These are phyloP conservation scores for Colletotrichum ledebouriae DNA, from an alignment of 2,329 filamentous ascomycete genomes.

Conservation along the genomic window DNA sequence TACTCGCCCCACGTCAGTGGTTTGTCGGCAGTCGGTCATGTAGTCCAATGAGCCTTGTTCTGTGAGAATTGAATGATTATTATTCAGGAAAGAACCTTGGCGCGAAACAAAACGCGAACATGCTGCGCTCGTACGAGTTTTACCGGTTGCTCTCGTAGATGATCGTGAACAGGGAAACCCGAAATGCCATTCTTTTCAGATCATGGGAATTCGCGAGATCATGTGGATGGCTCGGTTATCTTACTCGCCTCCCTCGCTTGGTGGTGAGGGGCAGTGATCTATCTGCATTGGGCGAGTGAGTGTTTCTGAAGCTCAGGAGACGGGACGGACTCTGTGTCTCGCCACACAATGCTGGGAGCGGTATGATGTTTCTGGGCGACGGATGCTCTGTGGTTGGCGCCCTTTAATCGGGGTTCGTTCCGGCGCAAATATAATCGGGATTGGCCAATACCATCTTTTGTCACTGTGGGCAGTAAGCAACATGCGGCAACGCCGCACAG, in stretches of 20 bases:
- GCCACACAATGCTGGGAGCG: slow-evolving; percentile 23
- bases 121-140: no score
- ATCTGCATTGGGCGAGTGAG: slow-evolving; percentile 14
- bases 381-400: neutral
- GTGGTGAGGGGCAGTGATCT: slow-evolving; percentile 9
- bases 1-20: no score
- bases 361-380: neutral
- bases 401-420: neutral
- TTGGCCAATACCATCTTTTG: neutral
- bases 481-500: neutral
- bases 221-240: slow-evolving; percentile 26
- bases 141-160: no score
- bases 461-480: neutral
- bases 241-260: slow-evolving; percentile 7
- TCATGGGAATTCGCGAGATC: slow-evolving; percentile 34
- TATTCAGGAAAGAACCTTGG: no score
- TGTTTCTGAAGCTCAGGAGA: slow-evolving; percentile 24
- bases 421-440: neutral
- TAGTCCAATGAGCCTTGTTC: no score
- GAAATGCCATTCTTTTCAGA: slow-evolving; percentile 29
- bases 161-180: neutral
- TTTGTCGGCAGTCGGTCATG: no score
- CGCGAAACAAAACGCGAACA: no score
- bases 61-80: no score
- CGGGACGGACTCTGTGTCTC: slow-evolving; percentile 22